Conservation (phyloP, 768 basidiomycete genomes). For the Multifurca ochricompacta region DNA sequence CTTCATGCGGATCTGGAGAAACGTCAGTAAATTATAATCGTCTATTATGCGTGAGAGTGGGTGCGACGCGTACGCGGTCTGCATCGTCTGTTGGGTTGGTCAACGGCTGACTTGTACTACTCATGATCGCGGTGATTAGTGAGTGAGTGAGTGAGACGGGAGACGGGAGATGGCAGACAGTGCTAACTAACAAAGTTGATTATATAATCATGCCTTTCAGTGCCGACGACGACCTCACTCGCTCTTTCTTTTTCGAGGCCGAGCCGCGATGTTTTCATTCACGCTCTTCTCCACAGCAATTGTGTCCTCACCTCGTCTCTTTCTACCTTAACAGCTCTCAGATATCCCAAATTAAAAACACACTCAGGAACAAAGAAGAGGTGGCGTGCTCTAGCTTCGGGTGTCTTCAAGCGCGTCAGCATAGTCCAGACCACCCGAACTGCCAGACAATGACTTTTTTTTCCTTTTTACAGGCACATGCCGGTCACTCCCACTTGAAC, state of each 20-base stretch:
- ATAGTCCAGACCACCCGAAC: not conserved
- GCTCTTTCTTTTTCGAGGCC: no score
- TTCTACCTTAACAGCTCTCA: constrained; percentile 51
- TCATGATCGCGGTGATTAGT: constrained; percentile 17
- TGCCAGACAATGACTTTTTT: not conserved
- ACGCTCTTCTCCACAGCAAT: constrained; percentile 15
- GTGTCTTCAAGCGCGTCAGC: constrained; percentile 67
- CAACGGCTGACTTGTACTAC: constrained; percentile 18
- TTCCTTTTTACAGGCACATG: constrained; percentile 42
- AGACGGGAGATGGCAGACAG: not conserved
- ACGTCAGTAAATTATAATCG: not conserved
- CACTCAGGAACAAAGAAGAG: constrained; percentile 79
- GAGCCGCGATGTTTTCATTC: constrained; percentile 28
- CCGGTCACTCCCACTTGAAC: constrained; percentile 69
- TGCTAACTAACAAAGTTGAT: not conserved
- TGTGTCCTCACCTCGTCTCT: constrained; percentile 28
- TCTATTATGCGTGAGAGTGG: not conserved
- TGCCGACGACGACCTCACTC: not conserved
- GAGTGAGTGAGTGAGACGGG: not conserved
- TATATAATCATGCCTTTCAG: constrained; percentile 3
- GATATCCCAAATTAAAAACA: constrained; percentile 72
- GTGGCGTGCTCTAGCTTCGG: constrained; percentile 62
- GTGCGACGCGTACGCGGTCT: constrained; percentile 48
- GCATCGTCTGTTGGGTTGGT: constrained; percentile 63
- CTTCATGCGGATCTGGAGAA: constrained; percentile 77